Evolutionary conservation across 1,284 basidiomycete species (phyloP), one percentile per base, ranked within the genome.

Genomic region (Singerocomus rubriflavus): DNA sequence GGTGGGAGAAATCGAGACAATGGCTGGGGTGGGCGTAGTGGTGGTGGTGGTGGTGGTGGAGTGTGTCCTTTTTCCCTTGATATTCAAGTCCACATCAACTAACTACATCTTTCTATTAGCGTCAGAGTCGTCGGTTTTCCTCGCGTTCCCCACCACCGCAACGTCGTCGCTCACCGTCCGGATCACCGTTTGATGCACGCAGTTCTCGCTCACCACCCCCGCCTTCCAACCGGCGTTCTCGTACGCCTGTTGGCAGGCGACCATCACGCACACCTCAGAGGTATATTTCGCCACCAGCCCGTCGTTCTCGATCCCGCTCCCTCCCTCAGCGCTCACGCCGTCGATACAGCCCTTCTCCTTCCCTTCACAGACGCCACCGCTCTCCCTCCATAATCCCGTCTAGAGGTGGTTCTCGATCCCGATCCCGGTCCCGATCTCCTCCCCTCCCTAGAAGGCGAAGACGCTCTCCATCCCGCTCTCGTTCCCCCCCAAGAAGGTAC

Each of bases 191-290:
- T 29, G 59, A 60, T 55, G 59, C 59, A 34, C 61, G 75, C 60
- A 69, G 78, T 48, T 78, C 78, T 34, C 73, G 73, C n/a, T 78
- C 79, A 3, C 67, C 72, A 1, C 66, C 71, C 13, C 67, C 65
- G 26, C 64, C 61, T 26, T 46, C 60, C 29, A 51, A 64, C 59
- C 53, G 69, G 52, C 70, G 66, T 40, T 73, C 73, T 11, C 65
- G 67, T n/a, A 67, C 67, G 6, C 65, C 71, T 21, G 55, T n/a
- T 48, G 63, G 43, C 16, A 56, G 53, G 35, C 59, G 57, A 17
- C 67, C 67, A 46, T 79, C 76, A 7, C 74, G 73, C 10, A 62
- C 57, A 13, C 58, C 68, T 12, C 57, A 54, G 50, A 58, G 56
- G 34, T 58, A 54, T 29, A 59, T 26, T 33, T 48, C 60, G 3